These are phyloP conservation scores for Cryoendolithus antarcticus DNA, from an alignment of 2,329 filamentous ascomycete genomes.

Conservation along the genomic window DNA sequence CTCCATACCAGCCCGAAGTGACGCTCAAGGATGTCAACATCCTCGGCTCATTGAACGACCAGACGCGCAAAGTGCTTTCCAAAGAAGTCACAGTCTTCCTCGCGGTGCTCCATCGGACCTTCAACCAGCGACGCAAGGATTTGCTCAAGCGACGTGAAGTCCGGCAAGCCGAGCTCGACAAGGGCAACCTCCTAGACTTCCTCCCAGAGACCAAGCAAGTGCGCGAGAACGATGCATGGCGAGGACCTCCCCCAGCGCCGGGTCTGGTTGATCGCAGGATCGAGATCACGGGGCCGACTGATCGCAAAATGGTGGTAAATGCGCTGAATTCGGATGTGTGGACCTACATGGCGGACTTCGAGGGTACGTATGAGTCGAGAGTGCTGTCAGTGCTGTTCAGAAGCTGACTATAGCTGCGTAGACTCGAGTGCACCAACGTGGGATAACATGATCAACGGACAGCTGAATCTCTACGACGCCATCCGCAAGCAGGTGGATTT, in stretches of 20 bases:
- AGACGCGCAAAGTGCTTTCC: conserved; percentile 81
- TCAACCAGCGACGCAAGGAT: conserved; percentile 77
- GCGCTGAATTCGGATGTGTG: conserved; percentile 90
- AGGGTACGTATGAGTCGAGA: conserved; percentile 48
- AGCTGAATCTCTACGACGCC: conserved; percentile 94
- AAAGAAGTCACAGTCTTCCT: conserved; percentile 86
- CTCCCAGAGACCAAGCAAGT: conserved; percentile 91
- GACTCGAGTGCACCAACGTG: conserved; percentile 93
- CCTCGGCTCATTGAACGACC: conserved; percentile 64
- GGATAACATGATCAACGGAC: conserved; percentile 99
- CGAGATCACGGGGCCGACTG: conserved; percentile 94
- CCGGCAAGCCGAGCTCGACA: conserved; percentile 87
- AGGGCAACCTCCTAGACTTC: conserved; percentile 81
- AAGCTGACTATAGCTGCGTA: conserved; percentile 24
- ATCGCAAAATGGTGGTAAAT: conserved; percentile 98
- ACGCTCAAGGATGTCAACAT: conserved; percentile 83
- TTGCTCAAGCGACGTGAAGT: conserved; percentile 76
- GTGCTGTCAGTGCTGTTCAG: too few species aligned
- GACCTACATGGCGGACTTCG: conserved; percentile 99
- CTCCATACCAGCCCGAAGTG: conserved; percentile 36
- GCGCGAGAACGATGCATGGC: conserved; percentile 89
- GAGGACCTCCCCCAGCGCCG: conserved; percentile 78
- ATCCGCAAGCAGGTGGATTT: conserved; percentile 91
- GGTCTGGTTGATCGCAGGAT: conserved; percentile 87
- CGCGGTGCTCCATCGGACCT: conserved; percentile 85